phyloP scores from a whole-genome alignment of 1,284 basidiomycete genomes.

The Chondrostereum purpureum region DNA sequence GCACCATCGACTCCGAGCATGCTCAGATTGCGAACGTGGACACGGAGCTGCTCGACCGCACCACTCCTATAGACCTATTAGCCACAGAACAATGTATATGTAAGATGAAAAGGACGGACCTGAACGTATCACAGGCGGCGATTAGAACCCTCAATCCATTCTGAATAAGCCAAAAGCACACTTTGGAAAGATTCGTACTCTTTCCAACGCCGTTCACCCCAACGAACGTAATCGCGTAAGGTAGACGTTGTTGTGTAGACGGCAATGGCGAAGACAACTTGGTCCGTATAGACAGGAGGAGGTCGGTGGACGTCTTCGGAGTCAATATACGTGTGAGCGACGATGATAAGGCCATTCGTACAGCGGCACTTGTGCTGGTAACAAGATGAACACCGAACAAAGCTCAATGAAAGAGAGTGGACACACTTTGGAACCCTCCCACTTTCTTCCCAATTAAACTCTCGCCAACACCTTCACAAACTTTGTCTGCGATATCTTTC shows the following conservation, averaged over 20 bases:
- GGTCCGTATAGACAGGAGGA: slow-evolving; percentile 75
- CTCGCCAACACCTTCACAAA: slow-evolving; percentile 90
- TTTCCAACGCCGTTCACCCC: slow-evolving; percentile 99
- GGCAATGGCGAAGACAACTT: slow-evolving; percentile 66
- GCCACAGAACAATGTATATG: slow-evolving; percentile 1
- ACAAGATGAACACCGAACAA: not conserved
- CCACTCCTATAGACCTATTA: slow-evolving; percentile 59
- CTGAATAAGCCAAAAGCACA: slow-evolving; percentile 98
- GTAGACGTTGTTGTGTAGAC: slow-evolving; percentile 70
- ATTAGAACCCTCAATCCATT: slow-evolving; percentile 92
- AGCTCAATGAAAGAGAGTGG: not conserved
- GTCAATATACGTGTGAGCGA: slow-evolving; percentile 93
- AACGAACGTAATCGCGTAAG: slow-evolving; percentile 94
- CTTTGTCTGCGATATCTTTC: slow-evolving; percentile 88
- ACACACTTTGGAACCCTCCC: slow-evolving; percentile 77
- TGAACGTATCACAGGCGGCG: slow-evolving; percentile 98
- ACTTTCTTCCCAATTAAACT: slow-evolving; percentile 88
- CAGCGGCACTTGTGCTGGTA: slow-evolving; percentile 77
- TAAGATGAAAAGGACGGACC: slow-evolving; percentile 34
- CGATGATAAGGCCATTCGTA: slow-evolving; percentile 77
- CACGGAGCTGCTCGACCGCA: slow-evolving; percentile 95
- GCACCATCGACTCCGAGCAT: slow-evolving; percentile 76
- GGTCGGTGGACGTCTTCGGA: slow-evolving; percentile 93
- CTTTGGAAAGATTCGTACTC: slow-evolving; percentile 96
- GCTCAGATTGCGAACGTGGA: slow-evolving; percentile 92